These are phyloP conservation scores for Diatrype stigma DNA, from an alignment of 2,329 filamentous ascomycete species.

Conservation along the genomic window DNA sequence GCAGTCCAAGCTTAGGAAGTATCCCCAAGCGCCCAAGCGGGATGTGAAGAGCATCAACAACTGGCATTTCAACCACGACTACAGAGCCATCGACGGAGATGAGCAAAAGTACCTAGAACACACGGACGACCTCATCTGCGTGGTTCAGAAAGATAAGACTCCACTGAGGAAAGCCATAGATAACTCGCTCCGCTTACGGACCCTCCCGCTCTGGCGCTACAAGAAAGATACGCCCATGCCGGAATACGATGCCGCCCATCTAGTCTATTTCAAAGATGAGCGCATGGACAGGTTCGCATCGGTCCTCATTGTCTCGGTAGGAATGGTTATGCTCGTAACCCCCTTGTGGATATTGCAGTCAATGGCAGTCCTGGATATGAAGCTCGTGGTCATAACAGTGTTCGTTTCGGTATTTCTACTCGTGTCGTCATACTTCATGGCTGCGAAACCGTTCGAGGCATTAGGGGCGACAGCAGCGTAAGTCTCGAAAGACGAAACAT, in stretches of 20 bases:
- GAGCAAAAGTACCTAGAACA: constrained; percentile 13
- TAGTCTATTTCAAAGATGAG: constrained; percentile 11
- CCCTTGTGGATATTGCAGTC: constrained; percentile 29
- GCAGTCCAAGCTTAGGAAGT: constrained; percentile 14
- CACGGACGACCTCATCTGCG: constrained; percentile 19
- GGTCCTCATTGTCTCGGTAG: constrained; percentile 17
- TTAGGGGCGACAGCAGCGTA: constrained; percentile 17
- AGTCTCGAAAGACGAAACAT: constrained; percentile 3
- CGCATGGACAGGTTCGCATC: constrained; percentile 21
- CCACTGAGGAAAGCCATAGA: constrained; percentile 12
- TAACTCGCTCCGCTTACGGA: constrained; percentile 8
- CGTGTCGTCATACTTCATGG: constrained; percentile 13
- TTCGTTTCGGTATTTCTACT: constrained; percentile 21
- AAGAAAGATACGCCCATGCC: no score
- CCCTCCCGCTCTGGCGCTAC: constrained; percentile 8
- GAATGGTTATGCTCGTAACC: constrained; percentile 25
- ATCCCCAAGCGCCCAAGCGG: constrained; percentile 10
- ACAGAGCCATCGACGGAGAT: constrained; percentile 7
- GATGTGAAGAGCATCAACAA: constrained; percentile 21
- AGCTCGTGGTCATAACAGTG: constrained; percentile 26
- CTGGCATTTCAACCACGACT: constrained; percentile 17
- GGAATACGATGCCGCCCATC: not conserved
- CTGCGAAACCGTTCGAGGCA: constrained; percentile 18
- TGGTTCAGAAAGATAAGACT: constrained; percentile 5
- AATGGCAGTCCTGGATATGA: constrained; percentile 9